Conservation (phyloP, 371 early-diverging fungal species). For the Mortierella polycephala region DNA sequence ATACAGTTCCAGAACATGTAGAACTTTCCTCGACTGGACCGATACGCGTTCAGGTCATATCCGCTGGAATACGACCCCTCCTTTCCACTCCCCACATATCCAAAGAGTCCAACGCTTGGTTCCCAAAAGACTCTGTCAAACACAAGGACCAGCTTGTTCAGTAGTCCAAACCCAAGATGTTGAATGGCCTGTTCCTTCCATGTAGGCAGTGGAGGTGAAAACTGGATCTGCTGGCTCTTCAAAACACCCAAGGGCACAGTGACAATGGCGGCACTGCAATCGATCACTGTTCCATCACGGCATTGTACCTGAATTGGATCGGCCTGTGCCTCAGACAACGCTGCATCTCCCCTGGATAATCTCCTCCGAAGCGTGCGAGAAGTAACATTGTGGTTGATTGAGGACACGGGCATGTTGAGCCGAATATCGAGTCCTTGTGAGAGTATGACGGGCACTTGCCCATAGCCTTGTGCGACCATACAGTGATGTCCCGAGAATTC, state of each 20-base stretch:
- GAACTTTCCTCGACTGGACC: conserved; percentile 53
- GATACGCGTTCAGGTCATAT: conserved; percentile 33
- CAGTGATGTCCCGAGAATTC: conserved; percentile 55
- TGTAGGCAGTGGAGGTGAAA: conserved; percentile 52
- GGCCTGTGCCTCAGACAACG: background rate
- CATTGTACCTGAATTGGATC: conserved; percentile 41
- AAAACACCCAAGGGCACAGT: conserved; percentile 57
- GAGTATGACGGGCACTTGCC: conserved; percentile 52
- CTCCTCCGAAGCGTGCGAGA: background rate
- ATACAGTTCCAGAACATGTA: conserved; percentile 58
- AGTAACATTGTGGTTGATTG: conserved; percentile 11
- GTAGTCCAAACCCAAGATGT: conserved; percentile 53
- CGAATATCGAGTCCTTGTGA: conserved; percentile 53
- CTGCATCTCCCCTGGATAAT: background rate
- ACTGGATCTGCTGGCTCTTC: conserved; percentile 46
- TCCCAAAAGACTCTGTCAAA: conserved; percentile 58
- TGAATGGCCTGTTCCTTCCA: conserved; percentile 54
- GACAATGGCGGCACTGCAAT: conserved; percentile 42
- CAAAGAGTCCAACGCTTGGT: conserved; percentile 51
- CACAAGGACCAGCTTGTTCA: conserved; percentile 60
- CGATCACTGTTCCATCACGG: conserved; percentile 31
- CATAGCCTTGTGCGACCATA: conserved; percentile 57
- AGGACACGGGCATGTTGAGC: conserved; percentile 39
- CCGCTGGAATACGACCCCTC: conserved; percentile 4
- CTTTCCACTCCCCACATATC: conserved; percentile 39